Percentiles rank a stretch among this genome's conserved stretches.
Conservation (phyloP, 257 asterid species). For the Rauvolfia tetraphylla region DNA sequence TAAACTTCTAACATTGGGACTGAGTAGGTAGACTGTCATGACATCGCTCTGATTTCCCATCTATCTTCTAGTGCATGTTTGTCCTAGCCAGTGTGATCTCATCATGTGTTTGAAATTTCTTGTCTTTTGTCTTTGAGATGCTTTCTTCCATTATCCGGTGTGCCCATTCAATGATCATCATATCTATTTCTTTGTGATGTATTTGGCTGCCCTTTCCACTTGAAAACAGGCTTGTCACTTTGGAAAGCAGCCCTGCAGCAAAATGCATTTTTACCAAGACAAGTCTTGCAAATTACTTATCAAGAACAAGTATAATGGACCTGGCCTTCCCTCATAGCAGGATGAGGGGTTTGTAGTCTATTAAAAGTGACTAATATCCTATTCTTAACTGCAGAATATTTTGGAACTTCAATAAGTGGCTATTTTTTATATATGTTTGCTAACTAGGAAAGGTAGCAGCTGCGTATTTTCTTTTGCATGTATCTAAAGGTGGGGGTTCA, state of each 20-base stretch:
- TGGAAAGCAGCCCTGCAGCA: constrained; percentile 81
- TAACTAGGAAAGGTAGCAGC: neutral
- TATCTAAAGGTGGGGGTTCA: constrained; percentile 1
- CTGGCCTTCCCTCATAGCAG: constrained; percentile 97
- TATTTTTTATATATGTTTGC: neutral
- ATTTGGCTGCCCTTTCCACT: constrained; percentile 86
- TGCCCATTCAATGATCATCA: constrained; percentile 15
- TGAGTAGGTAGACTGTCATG: constrained; percentile 57
- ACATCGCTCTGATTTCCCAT: constrained; percentile 9
- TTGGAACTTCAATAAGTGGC: constrained; percentile 7
- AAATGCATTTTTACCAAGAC: constrained; percentile 95
- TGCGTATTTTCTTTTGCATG: constrained; percentile 14
- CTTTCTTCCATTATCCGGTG: neutral
- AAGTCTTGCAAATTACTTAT: constrained; percentile 86
- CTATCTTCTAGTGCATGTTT: neutral
- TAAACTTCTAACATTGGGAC: constrained; percentile 97
- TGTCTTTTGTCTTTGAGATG: constrained; percentile 3
- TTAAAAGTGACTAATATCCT: constrained; percentile 97
- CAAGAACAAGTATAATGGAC: constrained; percentile 91
- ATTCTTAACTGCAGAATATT: constrained; percentile 34
- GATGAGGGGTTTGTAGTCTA: constrained; percentile 99
- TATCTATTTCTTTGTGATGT: constrained; percentile 33
- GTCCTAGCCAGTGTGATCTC: constrained; percentile 6
- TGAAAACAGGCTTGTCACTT: constrained; percentile 95
- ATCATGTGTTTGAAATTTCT: neutral